Evolutionary conservation across 257 asterid genomes (phyloP).

Genomic region (Penstemon eatonii): DNA sequence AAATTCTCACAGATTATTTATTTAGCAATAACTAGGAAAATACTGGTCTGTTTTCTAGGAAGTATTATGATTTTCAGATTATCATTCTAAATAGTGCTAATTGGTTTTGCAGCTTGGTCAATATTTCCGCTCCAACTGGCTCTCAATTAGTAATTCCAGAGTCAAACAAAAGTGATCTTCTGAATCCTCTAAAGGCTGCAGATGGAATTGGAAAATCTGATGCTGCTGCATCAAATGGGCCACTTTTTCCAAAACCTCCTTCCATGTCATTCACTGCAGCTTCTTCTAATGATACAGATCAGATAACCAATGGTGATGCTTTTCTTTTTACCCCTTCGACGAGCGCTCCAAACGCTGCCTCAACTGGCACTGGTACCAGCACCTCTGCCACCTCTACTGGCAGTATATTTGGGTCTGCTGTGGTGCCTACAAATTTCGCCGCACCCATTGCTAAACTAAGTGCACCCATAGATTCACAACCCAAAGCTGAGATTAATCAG

Average conservation of each 20-base stretch:
- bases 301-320: conserved; percentile 28
- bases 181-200: conserved; percentile 35
- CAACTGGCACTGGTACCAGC: conserved; percentile 32
- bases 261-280: conserved; percentile 33
- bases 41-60: background rate
- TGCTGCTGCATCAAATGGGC: conserved; percentile 41
- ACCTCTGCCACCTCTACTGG: conserved; percentile 32
- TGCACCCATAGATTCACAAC: conserved; percentile 34
- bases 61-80: background rate
- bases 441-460: conserved; percentile 40
- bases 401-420: conserved; percentile 40
- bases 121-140: conserved; percentile 32
- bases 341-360: conserved; percentile 26
- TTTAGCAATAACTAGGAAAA: background rate
- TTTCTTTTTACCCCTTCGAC: conserved; percentile 38
- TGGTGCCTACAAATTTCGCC: conserved; percentile 31
- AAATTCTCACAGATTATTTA: background rate
- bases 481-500: conserved; percentile 31
- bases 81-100: conserved; percentile 15
- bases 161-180: conserved; percentile 32
- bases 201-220: conserved; percentile 46
- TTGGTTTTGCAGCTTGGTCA: conserved; percentile 47
- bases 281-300: conserved; percentile 33
- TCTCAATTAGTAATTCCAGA: conserved; percentile 28
- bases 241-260: conserved; percentile 31